phyloP scores from a whole-genome alignment of 805 yeast genomes.

The Metschnikowia peoriensis region DNA sequence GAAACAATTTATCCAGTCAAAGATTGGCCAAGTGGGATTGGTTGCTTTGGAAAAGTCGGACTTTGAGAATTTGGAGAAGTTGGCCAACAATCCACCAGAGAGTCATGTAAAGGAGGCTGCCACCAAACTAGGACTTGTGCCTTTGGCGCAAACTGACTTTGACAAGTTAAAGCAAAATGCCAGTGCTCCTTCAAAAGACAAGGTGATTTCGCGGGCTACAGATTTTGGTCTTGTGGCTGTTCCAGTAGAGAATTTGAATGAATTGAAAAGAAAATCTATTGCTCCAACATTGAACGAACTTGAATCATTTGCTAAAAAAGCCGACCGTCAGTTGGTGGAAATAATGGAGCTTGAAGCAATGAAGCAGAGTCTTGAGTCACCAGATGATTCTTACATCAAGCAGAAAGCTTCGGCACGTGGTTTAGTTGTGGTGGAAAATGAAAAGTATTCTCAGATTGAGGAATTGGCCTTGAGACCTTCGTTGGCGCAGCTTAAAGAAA shows the following conservation, averaged over 20 bases:
- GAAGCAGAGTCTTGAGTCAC: constrained; percentile 5
- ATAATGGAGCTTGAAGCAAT: constrained; percentile 15
- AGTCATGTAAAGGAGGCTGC: constrained; percentile 4
- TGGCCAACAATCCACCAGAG: constrained; percentile 5
- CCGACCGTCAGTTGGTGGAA: constrained; percentile 1
- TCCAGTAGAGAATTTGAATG: background rate
- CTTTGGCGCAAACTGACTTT: constrained; percentile 1
- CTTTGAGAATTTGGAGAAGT: constrained; percentile 7
- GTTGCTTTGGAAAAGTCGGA: constrained; percentile 13
- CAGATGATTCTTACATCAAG: constrained; percentile 5
- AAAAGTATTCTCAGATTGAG: constrained; percentile 5
- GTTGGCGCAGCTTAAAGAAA: constrained; percentile 3
- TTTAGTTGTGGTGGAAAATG: constrained; percentile 5
- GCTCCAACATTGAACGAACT: constrained; percentile 10
- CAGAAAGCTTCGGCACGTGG: constrained; percentile 9
- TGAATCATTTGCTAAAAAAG: background rate
- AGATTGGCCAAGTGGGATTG: constrained; percentile 15
- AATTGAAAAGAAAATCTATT: constrained; percentile 15
- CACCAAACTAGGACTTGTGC: constrained; percentile 2
- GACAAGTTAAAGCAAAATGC: constrained; percentile 1
- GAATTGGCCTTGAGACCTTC: constrained; percentile 6
- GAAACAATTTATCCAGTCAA: constrained; percentile 1
- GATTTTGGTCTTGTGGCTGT: constrained; percentile 13
- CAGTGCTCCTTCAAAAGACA: constrained; percentile 7
- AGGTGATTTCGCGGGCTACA: constrained; percentile 12